phyloP scores from a whole-genome alignment of 164 flowering plant species.

The Aristolochia fimbriata region DNA sequence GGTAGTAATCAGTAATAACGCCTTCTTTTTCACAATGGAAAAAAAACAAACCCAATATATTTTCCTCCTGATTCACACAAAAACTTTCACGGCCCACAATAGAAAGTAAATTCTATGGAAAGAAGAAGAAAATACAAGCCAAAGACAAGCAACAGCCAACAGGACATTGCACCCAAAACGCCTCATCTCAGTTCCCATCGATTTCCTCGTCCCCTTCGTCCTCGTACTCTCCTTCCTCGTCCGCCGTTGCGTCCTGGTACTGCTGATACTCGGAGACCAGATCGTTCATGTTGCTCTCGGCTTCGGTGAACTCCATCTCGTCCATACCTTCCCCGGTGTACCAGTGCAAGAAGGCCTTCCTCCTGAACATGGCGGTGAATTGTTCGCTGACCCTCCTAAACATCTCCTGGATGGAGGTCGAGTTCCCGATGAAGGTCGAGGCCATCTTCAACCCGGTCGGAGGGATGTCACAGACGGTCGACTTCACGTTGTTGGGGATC shows the following conservation, averaged over 20 bases:
- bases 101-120: too few species aligned
- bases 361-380: constrained; percentile 80
- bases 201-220: constrained; percentile 27
- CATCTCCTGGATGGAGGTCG: constrained; percentile 80
- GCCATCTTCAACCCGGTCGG: constrained; percentile 65
- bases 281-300: constrained; percentile 68
- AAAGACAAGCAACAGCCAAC: too few species aligned
- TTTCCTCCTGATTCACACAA: too few species aligned
- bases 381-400: constrained; percentile 87
- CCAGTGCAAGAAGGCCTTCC: constrained; percentile 66
- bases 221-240: constrained; percentile 46
- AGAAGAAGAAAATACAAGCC: too few species aligned
- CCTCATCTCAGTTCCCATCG: background rate
- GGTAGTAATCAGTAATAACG: too few species aligned
- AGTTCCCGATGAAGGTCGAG: constrained; percentile 71
- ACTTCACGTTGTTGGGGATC: constrained; percentile 54
- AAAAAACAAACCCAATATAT: too few species aligned
- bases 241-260: constrained; percentile 81
- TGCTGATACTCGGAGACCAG: constrained; percentile 44
- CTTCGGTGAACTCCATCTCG: constrained; percentile 84
- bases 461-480: constrained; percentile 35
- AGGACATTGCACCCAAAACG: too few species aligned
- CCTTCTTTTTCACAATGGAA: too few species aligned
- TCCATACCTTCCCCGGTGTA: constrained; percentile 46
- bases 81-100: too few species aligned